phyloP scores from a whole-genome alignment of 176 grass and related monocot species.

The Juncus inflexus region DNA sequence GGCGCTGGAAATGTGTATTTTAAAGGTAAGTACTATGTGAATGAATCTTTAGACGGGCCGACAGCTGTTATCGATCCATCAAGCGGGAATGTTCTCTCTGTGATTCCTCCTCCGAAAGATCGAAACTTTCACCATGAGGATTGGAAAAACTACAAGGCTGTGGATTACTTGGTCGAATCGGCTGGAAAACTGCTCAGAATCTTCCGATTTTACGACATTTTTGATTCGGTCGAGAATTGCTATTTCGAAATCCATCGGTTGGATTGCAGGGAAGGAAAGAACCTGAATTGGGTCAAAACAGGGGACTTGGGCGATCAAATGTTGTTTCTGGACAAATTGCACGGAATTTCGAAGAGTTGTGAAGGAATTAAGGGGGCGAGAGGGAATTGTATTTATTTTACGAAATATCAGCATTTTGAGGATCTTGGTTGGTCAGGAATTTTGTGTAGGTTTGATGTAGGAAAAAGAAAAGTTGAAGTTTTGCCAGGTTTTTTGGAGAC shows the following conservation, averaged over 20 bases:
- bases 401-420: conserved; percentile 5
- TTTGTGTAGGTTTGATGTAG: conserved; percentile 15
- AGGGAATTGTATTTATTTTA: conserved; percentile 19
- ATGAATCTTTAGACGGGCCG: neutral
- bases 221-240: neutral
- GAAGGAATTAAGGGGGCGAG: neutral
- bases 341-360: conserved; percentile 1
- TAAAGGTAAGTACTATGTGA: conserved; percentile 19
- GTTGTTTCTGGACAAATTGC: conserved; percentile 18
- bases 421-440: conserved; percentile 3
- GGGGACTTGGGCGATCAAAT: conserved; percentile 1
- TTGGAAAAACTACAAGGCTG: neutral
- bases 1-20: neutral
- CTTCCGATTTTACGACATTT: neutral
- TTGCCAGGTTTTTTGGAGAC: conserved; percentile 13
- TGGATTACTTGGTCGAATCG: conserved; percentile 2
- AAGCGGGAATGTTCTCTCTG: neutral
- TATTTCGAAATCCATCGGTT: conserved; percentile 23
- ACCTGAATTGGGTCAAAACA: neutral
- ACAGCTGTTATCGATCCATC: neutral
- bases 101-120: neutral
- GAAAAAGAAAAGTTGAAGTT: neutral
- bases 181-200: conserved; percentile 3
- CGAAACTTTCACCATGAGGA: neutral
- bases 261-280: neutral